Evolutionary conservation across 192 early-diverging fungal genomes (phyloP), one percentile per base, ranked within the genome.

Genomic region (Thoreauomyces humboldtii): DNA sequence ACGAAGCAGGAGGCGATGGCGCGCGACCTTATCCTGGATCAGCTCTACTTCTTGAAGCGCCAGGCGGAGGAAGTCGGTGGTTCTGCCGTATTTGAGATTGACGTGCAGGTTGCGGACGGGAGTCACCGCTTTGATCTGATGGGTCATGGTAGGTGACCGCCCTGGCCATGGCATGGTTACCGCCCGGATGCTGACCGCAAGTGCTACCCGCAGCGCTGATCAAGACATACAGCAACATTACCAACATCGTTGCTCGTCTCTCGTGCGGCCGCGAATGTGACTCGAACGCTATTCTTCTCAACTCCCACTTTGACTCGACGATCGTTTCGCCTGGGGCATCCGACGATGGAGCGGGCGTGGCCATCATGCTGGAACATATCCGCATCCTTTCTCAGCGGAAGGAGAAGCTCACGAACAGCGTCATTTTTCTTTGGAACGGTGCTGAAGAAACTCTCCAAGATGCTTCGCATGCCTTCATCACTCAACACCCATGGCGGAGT

Each of bases 401-500:
- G 5, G 19, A n/a, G 1, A 38, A 59, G n/a, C 55, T 80, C 19
- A 58, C 44, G 21, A 80, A 80, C 42, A 36, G 69, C 17, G 59
- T 76, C 34, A 51, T 79, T 22, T 66, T 78, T 41, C 32, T 91
- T 62, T 89, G 86, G 65, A 91, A 91, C 51, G 89, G 89, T 27
- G 89, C 87, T 4, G 89, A 91, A 63, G 89, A 91, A 67, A 79
- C 84, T 0, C 63, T 89, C 7, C 87, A 91, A 52, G 89, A 91
- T 74, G 89, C 84, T 4, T 83, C 86, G 7, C 87, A 89, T 56
- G 85, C 81, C 4, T 91, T 91, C 65, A 85, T 89, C 47, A 86
- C 80, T 0, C 76, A 67, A 61, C 82, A 85, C 53, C 69, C 67
- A 42, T 60, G 57, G 27, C 44, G 61, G 9, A n/a, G 19, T 33